Percentiles rank a stretch among this genome's conserved stretches.
Evolutionary conservation across 2,329 filamentous ascomycete genomes (phyloP).

Genomic region (Penicillium sp.): DNA sequence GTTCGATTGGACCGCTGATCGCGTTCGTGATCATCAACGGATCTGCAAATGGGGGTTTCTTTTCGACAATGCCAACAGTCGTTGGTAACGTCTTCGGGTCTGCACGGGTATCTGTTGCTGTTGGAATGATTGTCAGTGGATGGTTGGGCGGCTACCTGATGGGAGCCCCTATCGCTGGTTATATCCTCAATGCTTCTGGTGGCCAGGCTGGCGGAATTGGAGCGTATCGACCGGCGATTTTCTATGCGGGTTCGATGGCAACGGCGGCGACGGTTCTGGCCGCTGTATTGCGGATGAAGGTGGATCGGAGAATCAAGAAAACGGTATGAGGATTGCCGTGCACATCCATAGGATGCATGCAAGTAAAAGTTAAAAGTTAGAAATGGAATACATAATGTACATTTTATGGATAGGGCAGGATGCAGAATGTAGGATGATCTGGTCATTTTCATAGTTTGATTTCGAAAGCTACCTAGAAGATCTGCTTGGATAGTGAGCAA

Average conservation of each 20-base stretch:
- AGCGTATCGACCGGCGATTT: slow-evolving; percentile 65
- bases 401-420: background rate
- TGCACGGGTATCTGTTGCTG: slow-evolving; percentile 58
- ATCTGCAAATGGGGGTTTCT: slow-evolving; percentile 65
- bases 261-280: slow-evolving; percentile 45
- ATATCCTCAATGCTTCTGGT: slow-evolving; percentile 60
- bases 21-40: slow-evolving; percentile 66
- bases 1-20: slow-evolving; percentile 57
- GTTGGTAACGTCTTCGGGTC: slow-evolving; percentile 64
- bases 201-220: slow-evolving; percentile 54
- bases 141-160: slow-evolving; percentile 67
- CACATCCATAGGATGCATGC: background rate
- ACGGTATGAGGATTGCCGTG: slow-evolving; percentile 11
- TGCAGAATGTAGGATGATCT: no score
- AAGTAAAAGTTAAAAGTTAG: background rate
- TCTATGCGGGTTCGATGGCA: slow-evolving; percentile 62
- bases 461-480: background rate
- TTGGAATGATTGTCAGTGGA: slow-evolving; percentile 65
- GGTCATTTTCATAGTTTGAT: background rate
- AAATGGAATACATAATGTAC: background rate
- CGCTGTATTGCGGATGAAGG: slow-evolving; percentile 21
- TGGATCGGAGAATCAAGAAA: slow-evolving; percentile 23
- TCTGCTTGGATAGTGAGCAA: background rate
- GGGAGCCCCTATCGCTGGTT: slow-evolving; percentile 64
- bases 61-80: slow-evolving; percentile 66